Base-by-base conservation (phyloP, 2,329 filamentous ascomycete species). In the Rutstroemia sp. region DNA sequence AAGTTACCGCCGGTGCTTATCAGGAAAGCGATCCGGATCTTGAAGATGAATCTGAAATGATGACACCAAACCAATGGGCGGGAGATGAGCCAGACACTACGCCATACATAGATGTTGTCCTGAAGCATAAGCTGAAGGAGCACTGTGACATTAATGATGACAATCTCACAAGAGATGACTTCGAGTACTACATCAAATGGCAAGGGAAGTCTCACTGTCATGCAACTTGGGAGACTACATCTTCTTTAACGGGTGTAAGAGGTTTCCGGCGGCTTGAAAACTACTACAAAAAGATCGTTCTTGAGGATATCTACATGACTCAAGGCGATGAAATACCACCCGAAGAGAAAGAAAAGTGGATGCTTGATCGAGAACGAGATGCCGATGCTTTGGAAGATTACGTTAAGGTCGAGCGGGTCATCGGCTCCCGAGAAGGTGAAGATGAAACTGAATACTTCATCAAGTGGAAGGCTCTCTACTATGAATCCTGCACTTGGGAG, bases 401-500 rank as follows among this genome's bases (percentile, higher is more conserved):
- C 72, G 94, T 89, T 60, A 86, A 94, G 64, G 91, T 96, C 34
- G 94, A 99, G 71, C 84, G 94, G 65, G 86, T 99, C 57, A 96
- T 99, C 65, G 88, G 89, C 54, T 82, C 86, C 57, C 85, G 88
- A 60, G 83, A 90, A 57, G 87, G 86, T 23, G 90, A 94, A 14
- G 86, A 88, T 8, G 89, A 84, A 49, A 82, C 82, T 0, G 90
- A 97, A 70, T 99, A 99, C 71, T 89, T 86, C 62, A 87, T 97
- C 72, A 99, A 99, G 75, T 99, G 94, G 91, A 95, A 94, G 72
- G 89, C 89, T 10, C 80, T 97, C 51, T 89, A 87, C 52, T 99
- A 99, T 69, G 92, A 97, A 65, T 86, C 86, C 60, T 96, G 89
- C 72, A 99, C 95, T 2, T 99, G 95, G 95, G 94, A 99, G 70